Percentiles rank a stretch among this genome's conserved stretches.
These are phyloP conservation scores for Friedmanniomyces endolithicus DNA, from an alignment of 495 filamentous ascomycete species.

Conservation along the genomic window DNA sequence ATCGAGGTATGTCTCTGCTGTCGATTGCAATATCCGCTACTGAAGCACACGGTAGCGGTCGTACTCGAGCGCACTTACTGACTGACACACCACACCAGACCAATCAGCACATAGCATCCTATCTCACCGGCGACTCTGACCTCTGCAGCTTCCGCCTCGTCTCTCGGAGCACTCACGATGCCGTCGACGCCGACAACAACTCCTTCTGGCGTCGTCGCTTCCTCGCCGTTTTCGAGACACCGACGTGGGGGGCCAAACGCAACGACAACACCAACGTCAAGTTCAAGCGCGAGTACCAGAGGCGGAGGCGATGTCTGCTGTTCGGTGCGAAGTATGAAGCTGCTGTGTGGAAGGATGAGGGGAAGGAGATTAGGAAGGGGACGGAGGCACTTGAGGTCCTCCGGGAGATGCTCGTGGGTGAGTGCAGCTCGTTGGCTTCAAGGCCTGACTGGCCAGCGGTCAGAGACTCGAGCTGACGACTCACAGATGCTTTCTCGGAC, in stretches of 20 bases:
- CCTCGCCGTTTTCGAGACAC: slow-evolving; percentile 19
- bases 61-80: background rate
- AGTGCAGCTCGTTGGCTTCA: background rate
- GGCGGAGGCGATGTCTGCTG: slow-evolving; percentile 15
- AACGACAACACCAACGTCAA: background rate
- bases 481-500: slow-evolving; percentile 5
- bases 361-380: slow-evolving; percentile 2
- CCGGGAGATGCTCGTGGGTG: slow-evolving; percentile 24
- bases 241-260: background rate
- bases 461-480: background rate
- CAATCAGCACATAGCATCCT: slow-evolving; percentile 24
- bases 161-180: slow-evolving; percentile 23
- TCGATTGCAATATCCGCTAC: background rate
- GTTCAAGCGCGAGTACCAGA: slow-evolving; percentile 24
- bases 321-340: slow-evolving; percentile 18
- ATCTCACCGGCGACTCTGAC: slow-evolving; percentile 25
- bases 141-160: slow-evolving; percentile 21
- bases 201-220: slow-evolving; percentile 28
- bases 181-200: slow-evolving; percentile 22
- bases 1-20: slow-evolving; percentile 1
- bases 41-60: too few relatives aligned
- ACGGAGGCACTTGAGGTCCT: slow-evolving; percentile 18
- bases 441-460: background rate
- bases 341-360: slow-evolving; percentile 12
- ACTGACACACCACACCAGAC: slow-evolving; percentile 10